phyloP scores from a whole-genome alignment of 169 alveolate species.

The Cytauxzoon felis region DNA sequence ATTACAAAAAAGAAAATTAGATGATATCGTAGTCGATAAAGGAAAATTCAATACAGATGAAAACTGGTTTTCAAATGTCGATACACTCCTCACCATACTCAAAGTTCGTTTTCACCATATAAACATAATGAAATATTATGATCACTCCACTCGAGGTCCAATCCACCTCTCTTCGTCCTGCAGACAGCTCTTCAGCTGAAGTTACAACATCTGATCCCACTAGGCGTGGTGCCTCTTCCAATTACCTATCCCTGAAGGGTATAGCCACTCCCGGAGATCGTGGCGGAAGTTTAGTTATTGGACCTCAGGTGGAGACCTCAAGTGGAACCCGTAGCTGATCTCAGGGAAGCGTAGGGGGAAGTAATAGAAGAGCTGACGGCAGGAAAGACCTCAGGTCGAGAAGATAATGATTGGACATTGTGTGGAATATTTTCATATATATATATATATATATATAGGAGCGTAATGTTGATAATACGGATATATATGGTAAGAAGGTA shows the following conservation, averaged over 20 bases:
- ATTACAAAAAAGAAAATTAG: constrained; percentile 93
- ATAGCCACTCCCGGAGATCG: no score
- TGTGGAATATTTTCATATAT: neutral
- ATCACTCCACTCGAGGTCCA: no score
- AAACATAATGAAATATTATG: no score
- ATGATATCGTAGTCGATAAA: constrained; percentile 94
- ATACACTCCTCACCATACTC: constrained; percentile 56
- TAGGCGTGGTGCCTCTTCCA: no score
- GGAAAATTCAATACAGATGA: constrained; percentile 85
- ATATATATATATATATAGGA: neutral
- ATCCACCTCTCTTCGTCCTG: no score
- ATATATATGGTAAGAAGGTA: constrained; percentile 71
- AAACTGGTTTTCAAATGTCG: constrained; percentile 72
- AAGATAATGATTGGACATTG: no score
- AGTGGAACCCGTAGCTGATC: no score
- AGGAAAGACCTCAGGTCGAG: neutral
- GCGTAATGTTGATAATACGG: constrained; percentile 69
- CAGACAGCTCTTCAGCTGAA: no score
- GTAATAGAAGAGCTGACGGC: neutral
- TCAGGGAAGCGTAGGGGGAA: neutral
- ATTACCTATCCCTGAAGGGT: no score
- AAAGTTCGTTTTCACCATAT: constrained; percentile 11
- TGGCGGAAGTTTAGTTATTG: no score
- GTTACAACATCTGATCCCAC: no score
- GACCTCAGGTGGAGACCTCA: no score